Percentiles rank a stretch among this genome's conserved stretches.
phyloP scores from a whole-genome alignment of 148 eudicot species.

The Spergularia marina region DNA sequence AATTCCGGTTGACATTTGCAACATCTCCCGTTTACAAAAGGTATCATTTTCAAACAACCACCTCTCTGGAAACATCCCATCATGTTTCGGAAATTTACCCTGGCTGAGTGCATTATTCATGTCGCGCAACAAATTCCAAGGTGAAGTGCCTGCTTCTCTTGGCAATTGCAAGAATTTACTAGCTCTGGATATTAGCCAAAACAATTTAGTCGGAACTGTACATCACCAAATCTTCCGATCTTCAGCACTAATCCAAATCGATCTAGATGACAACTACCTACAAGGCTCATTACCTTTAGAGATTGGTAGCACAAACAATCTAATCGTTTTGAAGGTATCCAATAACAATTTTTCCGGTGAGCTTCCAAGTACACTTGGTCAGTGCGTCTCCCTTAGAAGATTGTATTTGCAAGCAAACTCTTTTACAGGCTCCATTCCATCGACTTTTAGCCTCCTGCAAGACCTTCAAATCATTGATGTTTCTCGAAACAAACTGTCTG shows the following conservation, averaged over 20 bases:
- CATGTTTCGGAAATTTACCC: constrained; percentile 1
- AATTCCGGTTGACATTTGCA: constrained; percentile 23
- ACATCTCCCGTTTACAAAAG: neutral
- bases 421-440: constrained; percentile 24
- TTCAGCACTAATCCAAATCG: neutral
- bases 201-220: constrained; percentile 7
- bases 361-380: constrained; percentile 15
- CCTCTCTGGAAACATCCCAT: constrained; percentile 20
- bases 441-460: constrained; percentile 13
- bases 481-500: constrained; percentile 25
- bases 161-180: constrained; percentile 8
- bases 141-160: constrained; percentile 14
- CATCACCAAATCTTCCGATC: constrained; percentile 10
- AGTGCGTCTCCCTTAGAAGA: constrained; percentile 4
- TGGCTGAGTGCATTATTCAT: neutral
- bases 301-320: neutral
- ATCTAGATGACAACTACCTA: neutral
- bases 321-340: neutral
- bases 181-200: neutral
- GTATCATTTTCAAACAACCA: constrained; percentile 8
- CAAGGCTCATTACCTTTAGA: constrained; percentile 26
- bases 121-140: constrained; percentile 4
- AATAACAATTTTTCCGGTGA: constrained; percentile 14
- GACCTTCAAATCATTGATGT: constrained; percentile 15
- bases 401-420: constrained; percentile 11